Evolutionary conservation across 805 yeast genomes (phyloP), one percentile per base, ranked within the genome.

Genomic region (Lipomyces spencermartinsiae): DNA sequence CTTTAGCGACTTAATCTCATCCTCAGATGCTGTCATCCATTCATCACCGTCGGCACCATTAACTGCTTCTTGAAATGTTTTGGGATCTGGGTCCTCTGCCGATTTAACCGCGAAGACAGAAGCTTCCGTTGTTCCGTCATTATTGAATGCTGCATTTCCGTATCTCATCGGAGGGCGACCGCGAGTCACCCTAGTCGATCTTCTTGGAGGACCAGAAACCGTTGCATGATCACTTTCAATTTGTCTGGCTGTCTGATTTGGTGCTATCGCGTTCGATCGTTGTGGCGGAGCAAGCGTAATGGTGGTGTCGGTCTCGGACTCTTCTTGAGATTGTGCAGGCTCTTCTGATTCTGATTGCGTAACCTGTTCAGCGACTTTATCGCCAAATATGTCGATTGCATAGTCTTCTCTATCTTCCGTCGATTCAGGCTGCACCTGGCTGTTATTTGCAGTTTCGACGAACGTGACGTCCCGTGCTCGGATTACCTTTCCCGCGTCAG

Each of bases 1-100:
- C 22, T 16, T 7, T 8, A 70, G 63, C 5, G 72, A 39, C 34
- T 64, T n/a, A 16, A 16, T 34, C 22, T 43, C 54, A 49, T 49
- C 19, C 54, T 49, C 54, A 16, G 54, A 49, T 19, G 54, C 54
- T 49, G 5, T 49, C 54, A 49, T 49, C 54, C 54, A 49, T 49
- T 49, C 54, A 49, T 49, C 54, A 8, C 54, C 54, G 54, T 49
- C 54, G 54, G 54, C 54, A 19, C 54, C 54, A 49, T 49, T 7
- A 49, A 49, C 54, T 49, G 54, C 54, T n/a, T 49, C 25, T 49
- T 49, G 54, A 49, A 49, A 49, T 16, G 54, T 49, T 49, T 16
- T 49, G 8, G 54, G 54, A 49, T 49, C 54, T 49, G 54, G 19
- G 25, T 49, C 54, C 10, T 16, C 54, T 49, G 19, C 54, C 6